Evolutionary conservation across 1,139 yeast species (phyloP).

Genomic region (Starmera stellimalicola): DNA sequence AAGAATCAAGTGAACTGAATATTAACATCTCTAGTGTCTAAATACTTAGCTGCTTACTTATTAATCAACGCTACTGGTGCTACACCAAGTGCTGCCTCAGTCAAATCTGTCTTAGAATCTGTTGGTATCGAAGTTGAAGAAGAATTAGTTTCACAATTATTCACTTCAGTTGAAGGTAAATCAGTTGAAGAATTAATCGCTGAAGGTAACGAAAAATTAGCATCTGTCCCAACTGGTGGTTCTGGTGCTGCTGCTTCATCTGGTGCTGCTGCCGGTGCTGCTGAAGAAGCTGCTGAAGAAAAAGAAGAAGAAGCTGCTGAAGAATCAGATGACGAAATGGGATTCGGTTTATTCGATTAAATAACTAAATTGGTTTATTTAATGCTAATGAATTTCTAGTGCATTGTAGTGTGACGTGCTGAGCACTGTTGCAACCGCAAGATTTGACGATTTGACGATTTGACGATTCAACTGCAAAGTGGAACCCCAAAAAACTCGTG

Average conservation of each 20-base stretch:
- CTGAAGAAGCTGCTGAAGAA: constrained; percentile 46
- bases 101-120: constrained; percentile 61
- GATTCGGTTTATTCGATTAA: constrained; percentile 86
- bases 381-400: too few species aligned
- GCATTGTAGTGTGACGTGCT: too few species aligned
- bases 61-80: constrained; percentile 80
- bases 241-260: constrained; percentile 59
- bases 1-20: too few species aligned
- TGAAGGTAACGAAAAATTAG: constrained; percentile 74
- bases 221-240: constrained; percentile 79
- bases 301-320: constrained; percentile 54
- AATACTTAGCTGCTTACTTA: constrained; percentile 87
- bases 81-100: constrained; percentile 66
- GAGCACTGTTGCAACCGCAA: too few species aligned
- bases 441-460: too few species aligned
- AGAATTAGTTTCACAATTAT: constrained; percentile 56
- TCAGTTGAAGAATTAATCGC: constrained; percentile 65
- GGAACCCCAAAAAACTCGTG: too few species aligned
- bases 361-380: too few species aligned
- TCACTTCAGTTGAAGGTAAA: constrained; percentile 72
- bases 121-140: constrained; percentile 77
- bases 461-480: too few species aligned
- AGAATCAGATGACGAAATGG: constrained; percentile 70
- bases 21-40: constrained; percentile 24
- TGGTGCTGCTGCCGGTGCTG: constrained; percentile 43